Evolutionary conservation across 139 green algal species (phyloP).

Genomic region (Auxenochlorella pyrenoidosa): DNA sequence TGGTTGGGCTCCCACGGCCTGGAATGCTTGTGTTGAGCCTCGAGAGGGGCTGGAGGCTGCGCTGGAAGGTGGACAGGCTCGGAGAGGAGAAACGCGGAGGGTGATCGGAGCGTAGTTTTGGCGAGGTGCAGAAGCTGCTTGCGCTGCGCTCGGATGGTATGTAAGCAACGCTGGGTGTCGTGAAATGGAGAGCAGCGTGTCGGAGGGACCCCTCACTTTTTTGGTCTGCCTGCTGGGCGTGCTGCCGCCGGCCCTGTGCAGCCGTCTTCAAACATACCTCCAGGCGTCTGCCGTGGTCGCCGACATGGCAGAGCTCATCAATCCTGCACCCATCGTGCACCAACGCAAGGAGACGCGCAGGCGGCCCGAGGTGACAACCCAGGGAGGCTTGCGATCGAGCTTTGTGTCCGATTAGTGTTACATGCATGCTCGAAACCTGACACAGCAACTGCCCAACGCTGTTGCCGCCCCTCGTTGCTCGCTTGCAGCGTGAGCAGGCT

Average conservation of each 20-base stretch:
- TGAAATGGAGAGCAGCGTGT: not conserved
- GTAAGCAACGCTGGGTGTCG: not conserved
- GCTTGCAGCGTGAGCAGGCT: not conserved
- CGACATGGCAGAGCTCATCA: conserved; percentile 67
- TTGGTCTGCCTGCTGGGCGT: not conserved
- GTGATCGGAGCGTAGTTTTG: too few species aligned
- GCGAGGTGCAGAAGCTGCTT: too few species aligned
- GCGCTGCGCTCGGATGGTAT: not conserved
- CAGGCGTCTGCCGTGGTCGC: not conserved
- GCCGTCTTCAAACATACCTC: not conserved
- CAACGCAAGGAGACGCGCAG: conserved; percentile 50
- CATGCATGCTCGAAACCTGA: not conserved
- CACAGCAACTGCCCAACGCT: not conserved
- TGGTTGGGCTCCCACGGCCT: not conserved
- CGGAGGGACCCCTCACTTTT: not conserved
- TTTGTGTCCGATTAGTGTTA: not conserved
- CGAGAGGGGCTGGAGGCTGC: not conserved
- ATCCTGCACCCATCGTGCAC: conserved; percentile 74
- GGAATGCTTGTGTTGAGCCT: not conserved
- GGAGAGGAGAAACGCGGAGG: not conserved
- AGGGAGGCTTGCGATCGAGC: not conserved
- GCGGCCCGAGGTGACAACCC: not conserved
- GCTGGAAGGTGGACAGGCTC: not conserved
- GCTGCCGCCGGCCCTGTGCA: not conserved
- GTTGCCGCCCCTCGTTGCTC: not conserved